Evolutionary conservation across 768 basidiomycete species (phyloP), one percentile per base, ranked within the genome.

Genomic region (Baorangia bicolor): DNA sequence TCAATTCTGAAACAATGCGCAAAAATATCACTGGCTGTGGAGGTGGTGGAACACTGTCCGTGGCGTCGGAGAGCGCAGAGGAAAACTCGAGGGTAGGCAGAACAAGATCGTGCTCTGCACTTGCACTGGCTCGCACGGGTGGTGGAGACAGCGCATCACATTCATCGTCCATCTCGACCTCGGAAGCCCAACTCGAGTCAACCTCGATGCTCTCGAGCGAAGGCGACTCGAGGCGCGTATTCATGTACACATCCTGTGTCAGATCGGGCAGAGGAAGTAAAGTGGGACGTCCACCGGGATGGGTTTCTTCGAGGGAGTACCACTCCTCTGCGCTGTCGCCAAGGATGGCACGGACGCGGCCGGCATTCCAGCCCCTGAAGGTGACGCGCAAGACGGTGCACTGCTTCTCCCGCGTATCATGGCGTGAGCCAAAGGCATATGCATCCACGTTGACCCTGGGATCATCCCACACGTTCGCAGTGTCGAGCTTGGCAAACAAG

Each of bases 31-130:
- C 35, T 9, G 63, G 67, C 20, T 59, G 60, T 48, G 60, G 60
- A 33, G 55, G 56, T 1, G 34, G 28, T 0, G 56, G 40, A 55
- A 44, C 28, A 30, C 51, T 52, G 37, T 49, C 37, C 20, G 43
- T 25, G 9, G 53, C 48, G 9, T 49, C 51, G 14, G 60, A 39
- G 27, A 79, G 80, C 9, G 77, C 71, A 7, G 84, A 79, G 0
- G 88, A 87, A 59, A 89, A 80, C 67, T 91, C 88, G 50, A 92
- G 78, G 1, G 83, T 88, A 5, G 91, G 90, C 20, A 92, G 73
- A 12, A 93, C 71, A 55, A 94, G 81, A 3, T 89, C 88, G 20
- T 81, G 74, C 4, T 87, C 75, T 12, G 86, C 81, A 63, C 90
- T 86, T 23, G 62, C 64, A 23, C 79, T 73, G 25, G 55, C 50